Base-by-base conservation (phyloP, 345 rosid genomes). In the Rhizophora mangle region DNA sequence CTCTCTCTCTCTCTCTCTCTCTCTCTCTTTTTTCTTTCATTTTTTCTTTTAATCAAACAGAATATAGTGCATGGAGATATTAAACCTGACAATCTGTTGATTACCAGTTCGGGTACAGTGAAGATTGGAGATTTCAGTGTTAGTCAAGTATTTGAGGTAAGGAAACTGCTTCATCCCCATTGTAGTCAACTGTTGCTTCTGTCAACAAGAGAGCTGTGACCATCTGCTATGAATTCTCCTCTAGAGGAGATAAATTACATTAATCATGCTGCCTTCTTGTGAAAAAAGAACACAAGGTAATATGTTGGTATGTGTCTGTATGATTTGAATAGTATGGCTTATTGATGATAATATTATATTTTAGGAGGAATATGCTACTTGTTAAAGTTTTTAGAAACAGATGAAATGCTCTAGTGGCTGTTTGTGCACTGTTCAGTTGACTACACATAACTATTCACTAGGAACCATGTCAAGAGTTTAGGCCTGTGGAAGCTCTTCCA, bases 111-210 rank as follows among this genome's bases (percentile, higher is more conserved):
- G 32, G 98, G 98, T 52, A 85, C 62, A 0, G 94, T 96, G 86
- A 96, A 96, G 85, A 92, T 96, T 55, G 98, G 92, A 78, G 99
- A 96, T 81, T 96, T 90, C 83, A 90, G 98, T 62, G 98, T 96
- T 67, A 96, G 98, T 82, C 99, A 96, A 77, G 96, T 87, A 59
- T 87, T 92, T 81, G 92, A 96, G 98, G 99, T 92, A 81, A 82
- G 68, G 70, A 67, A 71, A 30, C 56, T 47, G 30, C 63, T 64
- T 51, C 64, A 22, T 8, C 54, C 53, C 15, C 7, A 10, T 8
- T 55, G 11, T 55, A 22, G 27, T 30, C 3, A 6, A 22, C 27
- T 21, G 27, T 15, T 15, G 22, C 16, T 39, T 39, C 47, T 9
- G 47, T 39, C 47, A 39, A 11, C 15, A 2, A 4, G 16, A 9